Percentiles rank a stretch among this genome's conserved stretches.
These are phyloP conservation scores for Hyphopichia homilentoma DNA, from an alignment of 805 yeast species.

Conservation along the genomic window DNA sequence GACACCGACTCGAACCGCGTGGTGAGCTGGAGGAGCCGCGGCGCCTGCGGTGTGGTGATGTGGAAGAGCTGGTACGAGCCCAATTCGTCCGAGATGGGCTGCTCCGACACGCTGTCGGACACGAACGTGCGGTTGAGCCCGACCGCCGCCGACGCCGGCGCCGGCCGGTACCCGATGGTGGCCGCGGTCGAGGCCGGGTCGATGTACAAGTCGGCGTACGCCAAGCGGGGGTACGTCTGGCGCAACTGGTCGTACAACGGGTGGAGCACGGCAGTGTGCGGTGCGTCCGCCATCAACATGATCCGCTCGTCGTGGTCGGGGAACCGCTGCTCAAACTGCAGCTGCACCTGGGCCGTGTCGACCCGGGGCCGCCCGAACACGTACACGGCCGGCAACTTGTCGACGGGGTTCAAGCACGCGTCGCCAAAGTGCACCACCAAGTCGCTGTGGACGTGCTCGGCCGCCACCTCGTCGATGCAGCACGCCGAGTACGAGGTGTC, in stretches of 20 bases:
- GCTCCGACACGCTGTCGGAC: slow-evolving; percentile 22
- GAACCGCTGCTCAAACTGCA: slow-evolving; percentile 40
- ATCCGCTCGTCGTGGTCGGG: slow-evolving; percentile 38
- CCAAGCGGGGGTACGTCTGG: slow-evolving; percentile 25
- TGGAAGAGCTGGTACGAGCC: slow-evolving; percentile 62
- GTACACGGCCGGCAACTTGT: slow-evolving; percentile 69
- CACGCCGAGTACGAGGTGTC: slow-evolving; percentile 95
- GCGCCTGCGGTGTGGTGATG: slow-evolving; percentile 69
- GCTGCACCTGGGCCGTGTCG: slow-evolving; percentile 36
- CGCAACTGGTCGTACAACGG: slow-evolving; percentile 33
- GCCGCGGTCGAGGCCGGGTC: slow-evolving; percentile 25
- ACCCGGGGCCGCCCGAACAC: slow-evolving; percentile 70
- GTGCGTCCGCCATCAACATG: slow-evolving; percentile 72
- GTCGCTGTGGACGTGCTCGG: slow-evolving; percentile 85
- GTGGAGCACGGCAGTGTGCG: slow-evolving; percentile 48
- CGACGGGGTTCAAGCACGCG: slow-evolving; percentile 82
- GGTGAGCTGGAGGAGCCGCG: slow-evolving; percentile 69
- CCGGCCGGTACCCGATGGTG: slow-evolving; percentile 41
- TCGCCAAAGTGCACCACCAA: slow-evolving; percentile 91
- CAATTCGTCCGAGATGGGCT: slow-evolving; percentile 15
- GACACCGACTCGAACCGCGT: slow-evolving; percentile 62
- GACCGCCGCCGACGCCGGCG: background rate
- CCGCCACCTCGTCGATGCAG: slow-evolving; percentile 96
- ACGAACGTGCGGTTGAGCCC: slow-evolving; percentile 15
- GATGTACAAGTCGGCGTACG: slow-evolving; percentile 30